Evolutionary conservation across 1,284 basidiomycete genomes (phyloP).

Genomic region (Microstroma glucosiphilum): DNA sequence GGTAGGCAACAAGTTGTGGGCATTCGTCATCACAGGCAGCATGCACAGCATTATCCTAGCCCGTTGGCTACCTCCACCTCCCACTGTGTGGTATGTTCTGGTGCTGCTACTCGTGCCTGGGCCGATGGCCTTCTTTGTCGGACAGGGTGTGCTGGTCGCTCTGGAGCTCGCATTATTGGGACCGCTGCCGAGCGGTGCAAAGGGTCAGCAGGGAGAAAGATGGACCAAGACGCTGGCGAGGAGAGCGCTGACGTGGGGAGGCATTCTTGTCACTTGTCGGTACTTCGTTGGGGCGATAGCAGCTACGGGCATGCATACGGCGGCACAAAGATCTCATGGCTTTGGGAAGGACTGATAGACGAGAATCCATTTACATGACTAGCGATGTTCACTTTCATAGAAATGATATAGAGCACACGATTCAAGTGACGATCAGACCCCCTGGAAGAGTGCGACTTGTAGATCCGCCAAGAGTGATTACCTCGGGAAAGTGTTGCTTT

Average conservation of each 20-base stretch:
- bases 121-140: constrained; percentile 6
- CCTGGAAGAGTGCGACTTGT: too few species aligned
- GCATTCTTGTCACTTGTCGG: background rate
- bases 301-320: background rate
- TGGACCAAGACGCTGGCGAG: background rate
- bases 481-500: too few species aligned
- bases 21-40: background rate
- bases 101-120: background rate
- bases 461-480: too few species aligned
- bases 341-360: background rate
- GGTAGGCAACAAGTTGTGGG: background rate
- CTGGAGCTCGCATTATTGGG: background rate
- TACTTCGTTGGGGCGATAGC: background rate
- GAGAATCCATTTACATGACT: background rate
- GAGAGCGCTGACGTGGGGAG: background rate
- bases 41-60: background rate
- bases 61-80: constrained; percentile 3
- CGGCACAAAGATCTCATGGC: background rate
- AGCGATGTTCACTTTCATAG: too few species aligned
- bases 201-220: background rate
- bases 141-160: background rate
- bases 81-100: background rate
- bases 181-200: background rate
- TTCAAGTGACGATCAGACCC: too few species aligned
- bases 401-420: background rate